phyloP scores from a whole-genome alignment of 2,329 filamentous ascomycete species.

The Nectriaceae sp. region DNA sequence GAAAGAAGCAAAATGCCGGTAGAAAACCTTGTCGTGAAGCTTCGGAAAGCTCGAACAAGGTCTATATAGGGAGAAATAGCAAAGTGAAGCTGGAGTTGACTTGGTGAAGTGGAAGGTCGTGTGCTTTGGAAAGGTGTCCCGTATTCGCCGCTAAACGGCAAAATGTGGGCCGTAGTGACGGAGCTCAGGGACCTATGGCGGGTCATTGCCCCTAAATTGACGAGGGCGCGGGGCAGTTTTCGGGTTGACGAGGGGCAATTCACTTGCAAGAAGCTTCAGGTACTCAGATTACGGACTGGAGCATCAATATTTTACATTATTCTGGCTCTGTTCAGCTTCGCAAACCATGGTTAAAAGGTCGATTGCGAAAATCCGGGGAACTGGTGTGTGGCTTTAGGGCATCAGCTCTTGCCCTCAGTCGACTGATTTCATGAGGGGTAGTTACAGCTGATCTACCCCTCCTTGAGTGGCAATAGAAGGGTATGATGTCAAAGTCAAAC shows the following conservation, averaged over 20 bases:
- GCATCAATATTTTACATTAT: too few relatives aligned
- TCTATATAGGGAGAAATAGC: conserved; percentile 8
- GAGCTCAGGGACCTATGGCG: conserved; percentile 19
- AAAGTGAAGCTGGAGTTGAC: conserved; percentile 19
- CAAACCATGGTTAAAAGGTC: too few relatives aligned
- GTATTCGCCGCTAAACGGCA: conserved; percentile 24
- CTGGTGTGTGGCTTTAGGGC: too few relatives aligned
- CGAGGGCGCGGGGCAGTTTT: conserved; percentile 26
- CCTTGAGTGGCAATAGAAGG: too few relatives aligned
- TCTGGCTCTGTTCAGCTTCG: too few relatives aligned
- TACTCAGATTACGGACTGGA: too few relatives aligned
- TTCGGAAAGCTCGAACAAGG: conserved; percentile 22
- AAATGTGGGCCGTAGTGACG: conserved; percentile 25
- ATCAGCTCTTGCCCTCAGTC: too few relatives aligned
- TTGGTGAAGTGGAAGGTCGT: conserved; percentile 23
- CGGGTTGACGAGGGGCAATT: background rate
- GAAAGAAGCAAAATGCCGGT: conserved; percentile 6
- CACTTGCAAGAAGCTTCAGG: too few relatives aligned
- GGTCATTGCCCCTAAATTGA: conserved; percentile 14
- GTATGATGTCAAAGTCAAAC: too few relatives aligned
- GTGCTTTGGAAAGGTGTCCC: conserved; percentile 40
- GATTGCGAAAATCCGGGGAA: too few relatives aligned
- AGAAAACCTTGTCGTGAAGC: conserved; percentile 23
- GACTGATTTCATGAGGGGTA: too few relatives aligned
- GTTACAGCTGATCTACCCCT: too few relatives aligned